Evolutionary conservation across 2,329 filamentous ascomycete species (phyloP), one percentile per base, ranked within the genome.

Genomic region (Cytospora leucostoma): DNA sequence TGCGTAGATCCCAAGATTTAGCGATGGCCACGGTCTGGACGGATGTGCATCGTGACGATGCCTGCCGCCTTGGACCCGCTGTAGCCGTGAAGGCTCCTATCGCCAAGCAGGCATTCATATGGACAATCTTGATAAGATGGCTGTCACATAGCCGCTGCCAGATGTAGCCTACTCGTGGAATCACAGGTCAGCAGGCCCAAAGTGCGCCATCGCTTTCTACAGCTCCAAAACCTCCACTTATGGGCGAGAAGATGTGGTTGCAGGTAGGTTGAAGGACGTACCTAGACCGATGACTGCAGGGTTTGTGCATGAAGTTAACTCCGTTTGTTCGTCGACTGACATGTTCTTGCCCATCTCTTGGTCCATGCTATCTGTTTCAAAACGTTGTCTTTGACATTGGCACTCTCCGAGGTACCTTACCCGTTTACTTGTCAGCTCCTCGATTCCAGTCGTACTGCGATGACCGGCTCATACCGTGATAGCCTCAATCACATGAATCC

Each of bases 351-450:
- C 53, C 21, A 65, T 35, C 59, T 59, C 62, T 49, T 60, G 61
- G n/a, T 61, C 40, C 21, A 59, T 51, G 13, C 27, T 32, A 27
- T 55, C 59, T 7, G 61, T 11, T 27, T 54, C 61, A 27, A 61
- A 33, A 33, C 52, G 57, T 19, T 57, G 33, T 64, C 61, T 40
- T 53, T 56, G 19, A 61, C 53, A 38, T 64, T 63, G 40, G 61
- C 64, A 34, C 35, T 64, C n/a, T 61, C 64, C 13, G 64, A 37
- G 10, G 53, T 47, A 10, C 40, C 21, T 61, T 60, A 59, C n/a
- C 52, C 54, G 27, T 40, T 65, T n/a, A 33, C 13, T 19, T 56
- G 7, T 61, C 32, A 61, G 59, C 52, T 17, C 32, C 21, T 56
- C 13, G 27, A 44, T 35, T 38, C 5, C 6, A 47, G 44, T 47